Conservation (phyloP, 352 stramenopile genomes). For the Globisporangium radiosum region DNA sequence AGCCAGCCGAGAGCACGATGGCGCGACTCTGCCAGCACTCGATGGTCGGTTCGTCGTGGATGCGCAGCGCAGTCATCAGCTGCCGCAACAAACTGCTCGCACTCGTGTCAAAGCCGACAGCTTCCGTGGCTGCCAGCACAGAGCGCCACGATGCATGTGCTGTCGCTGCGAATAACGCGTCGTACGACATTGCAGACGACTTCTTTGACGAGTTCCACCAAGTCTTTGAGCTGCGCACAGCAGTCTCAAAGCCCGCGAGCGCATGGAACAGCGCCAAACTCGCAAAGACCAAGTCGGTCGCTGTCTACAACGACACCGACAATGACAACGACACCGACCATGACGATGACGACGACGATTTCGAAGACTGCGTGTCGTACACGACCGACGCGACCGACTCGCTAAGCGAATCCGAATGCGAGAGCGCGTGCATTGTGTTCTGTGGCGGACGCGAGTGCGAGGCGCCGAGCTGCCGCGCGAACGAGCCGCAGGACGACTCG, state of each 20-base stretch:
- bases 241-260: not conserved
- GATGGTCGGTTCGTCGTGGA: not conserved
- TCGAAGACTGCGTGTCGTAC: constrained; percentile 33
- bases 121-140: not conserved
- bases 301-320: not conserved
- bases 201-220: constrained; percentile 15
- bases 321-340: constrained; percentile 8
- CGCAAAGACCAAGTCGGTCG: constrained; percentile 5
- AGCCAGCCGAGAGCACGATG: not conserved
- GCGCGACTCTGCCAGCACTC: too few species aligned
- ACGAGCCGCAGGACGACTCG: not conserved
- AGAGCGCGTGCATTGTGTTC: constrained; percentile 10
- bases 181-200: not conserved
- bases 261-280: constrained; percentile 1
- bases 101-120: constrained; percentile 8
- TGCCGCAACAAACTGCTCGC: constrained; percentile 10
- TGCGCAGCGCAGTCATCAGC: constrained; percentile 3
- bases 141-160: not conserved
- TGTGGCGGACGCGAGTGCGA: constrained; percentile 3
- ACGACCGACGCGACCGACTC: constrained; percentile 45
- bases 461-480: not conserved
- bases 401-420: constrained; percentile 30
- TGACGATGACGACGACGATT: constrained; percentile 8
- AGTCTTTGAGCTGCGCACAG: constrained; percentile 6
- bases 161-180: not conserved